Conservation (phyloP, 2,329 filamentous ascomycete species). For the Trichophyton mentagrophytes region DNA sequence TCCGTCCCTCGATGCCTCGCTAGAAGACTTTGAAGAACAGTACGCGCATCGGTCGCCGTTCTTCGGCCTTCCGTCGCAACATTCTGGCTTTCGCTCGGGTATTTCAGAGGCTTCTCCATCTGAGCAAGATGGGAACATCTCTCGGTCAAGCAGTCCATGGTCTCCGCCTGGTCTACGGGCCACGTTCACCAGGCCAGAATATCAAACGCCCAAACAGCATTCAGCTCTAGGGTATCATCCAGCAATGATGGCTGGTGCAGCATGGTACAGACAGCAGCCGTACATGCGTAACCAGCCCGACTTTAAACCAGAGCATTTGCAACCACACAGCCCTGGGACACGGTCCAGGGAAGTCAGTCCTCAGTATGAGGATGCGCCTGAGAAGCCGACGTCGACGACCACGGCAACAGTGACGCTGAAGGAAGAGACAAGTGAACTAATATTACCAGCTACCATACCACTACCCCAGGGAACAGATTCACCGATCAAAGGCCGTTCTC, state of each 20-base stretch:
- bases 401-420: slow-evolving; percentile 19
- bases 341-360: slow-evolving; percentile 47
- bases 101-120: slow-evolving; percentile 35
- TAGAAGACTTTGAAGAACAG: slow-evolving; percentile 49
- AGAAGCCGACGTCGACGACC: slow-evolving; percentile 25
- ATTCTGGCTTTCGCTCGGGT: slow-evolving; percentile 51
- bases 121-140: slow-evolving; percentile 31
- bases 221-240: slow-evolving; percentile 14
- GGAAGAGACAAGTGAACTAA: slow-evolving; percentile 36
- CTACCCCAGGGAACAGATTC: slow-evolving; percentile 42
- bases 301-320: slow-evolving; percentile 29
- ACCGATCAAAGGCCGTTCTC: slow-evolving; percentile 44
- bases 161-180: slow-evolving; percentile 49
- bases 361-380: slow-evolving; percentile 45
- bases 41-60: slow-evolving; percentile 27
- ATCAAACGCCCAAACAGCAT: slow-evolving; percentile 23
- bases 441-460: slow-evolving; percentile 45
- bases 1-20: slow-evolving; percentile 46
- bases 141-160: slow-evolving; percentile 41
- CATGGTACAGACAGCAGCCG: slow-evolving; percentile 41
- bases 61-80: slow-evolving; percentile 45
- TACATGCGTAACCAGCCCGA: slow-evolving; percentile 34
- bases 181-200: slow-evolving; percentile 21
- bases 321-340: slow-evolving; percentile 31
- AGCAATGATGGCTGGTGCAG: slow-evolving; percentile 37